A percentile compares a stretch with the other conserved stretches of the same genome.
Evolutionary conservation across 2,329 filamentous ascomycete species (phyloP).

Genomic region (Parafenestella ontariensis): DNA sequence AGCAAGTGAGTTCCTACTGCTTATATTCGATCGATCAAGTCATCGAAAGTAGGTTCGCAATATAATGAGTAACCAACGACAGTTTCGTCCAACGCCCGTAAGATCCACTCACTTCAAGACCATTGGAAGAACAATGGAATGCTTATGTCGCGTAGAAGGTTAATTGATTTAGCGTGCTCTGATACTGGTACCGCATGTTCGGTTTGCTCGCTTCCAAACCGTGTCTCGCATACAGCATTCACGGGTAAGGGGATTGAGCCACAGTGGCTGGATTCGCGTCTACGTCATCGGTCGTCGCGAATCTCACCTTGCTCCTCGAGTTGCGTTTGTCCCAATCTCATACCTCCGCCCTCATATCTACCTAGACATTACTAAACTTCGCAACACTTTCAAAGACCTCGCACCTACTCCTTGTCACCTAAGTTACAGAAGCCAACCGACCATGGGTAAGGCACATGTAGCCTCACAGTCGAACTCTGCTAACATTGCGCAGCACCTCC

Average conservation of each 20-base stretch:
- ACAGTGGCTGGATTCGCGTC: constrained; percentile 8
- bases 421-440: not conserved
- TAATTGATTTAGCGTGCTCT: not conserved
- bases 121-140: too few species aligned
- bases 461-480: constrained; percentile 9
- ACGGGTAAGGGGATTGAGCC: not conserved
- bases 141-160: not conserved
- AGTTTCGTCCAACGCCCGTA: not conserved
- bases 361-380: not conserved
- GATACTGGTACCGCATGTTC: not conserved
- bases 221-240: not conserved
- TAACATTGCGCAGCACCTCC: constrained; percentile 25
- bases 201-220: not conserved
- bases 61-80: not conserved
- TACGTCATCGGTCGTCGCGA: constrained; percentile 19
- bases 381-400: not conserved
- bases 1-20: not conserved
- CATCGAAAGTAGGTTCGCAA: not conserved
- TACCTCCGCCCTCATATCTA: not conserved
- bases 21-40: not conserved
- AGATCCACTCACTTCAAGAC: not conserved
- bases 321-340: constrained; percentile 9
- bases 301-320: not conserved
- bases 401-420: not conserved
- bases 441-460: constrained; percentile 29